Evolutionary conservation across 768 basidiomycete genomes (phyloP).

Genomic region (Suillus occidentalis): DNA sequence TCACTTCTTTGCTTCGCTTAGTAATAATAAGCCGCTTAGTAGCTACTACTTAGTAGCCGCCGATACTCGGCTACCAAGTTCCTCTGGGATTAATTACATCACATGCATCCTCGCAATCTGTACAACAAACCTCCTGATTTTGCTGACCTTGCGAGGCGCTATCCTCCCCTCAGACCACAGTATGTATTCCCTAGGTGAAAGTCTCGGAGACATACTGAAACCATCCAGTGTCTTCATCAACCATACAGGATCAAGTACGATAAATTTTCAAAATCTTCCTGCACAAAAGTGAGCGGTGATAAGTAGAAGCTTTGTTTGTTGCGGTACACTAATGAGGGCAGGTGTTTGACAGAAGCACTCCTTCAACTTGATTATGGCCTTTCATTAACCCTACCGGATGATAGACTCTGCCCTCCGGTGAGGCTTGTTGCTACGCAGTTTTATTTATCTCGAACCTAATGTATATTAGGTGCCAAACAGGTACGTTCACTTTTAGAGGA

Average conservation of each 20-base stretch:
- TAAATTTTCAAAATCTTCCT: constrained; percentile 74
- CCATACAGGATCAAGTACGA: constrained; percentile 37
- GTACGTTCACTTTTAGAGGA: constrained; percentile 30
- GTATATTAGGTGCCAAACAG: constrained; percentile 66
- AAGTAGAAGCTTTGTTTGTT: neutral
- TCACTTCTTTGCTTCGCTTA: neutral
- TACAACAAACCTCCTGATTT: constrained; percentile 61
- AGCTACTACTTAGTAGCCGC: too few species aligned
- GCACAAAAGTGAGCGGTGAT: constrained; percentile 58
- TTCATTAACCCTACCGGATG: constrained; percentile 56
- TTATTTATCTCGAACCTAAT: neutral
- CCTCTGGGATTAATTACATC: neutral
- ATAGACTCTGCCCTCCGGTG: constrained; percentile 88
- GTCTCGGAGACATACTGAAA: neutral
- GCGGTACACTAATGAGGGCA: constrained; percentile 30
- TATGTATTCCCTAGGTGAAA: constrained; percentile 30
- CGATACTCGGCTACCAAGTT: too few species aligned
- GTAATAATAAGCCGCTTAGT: neutral
- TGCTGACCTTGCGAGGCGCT: constrained; percentile 48
- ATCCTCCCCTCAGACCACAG: constrained; percentile 57
- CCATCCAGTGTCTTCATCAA: constrained; percentile 26
- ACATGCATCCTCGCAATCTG: constrained; percentile 51
- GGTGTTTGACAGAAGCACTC: constrained; percentile 78
- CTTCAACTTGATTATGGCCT: constrained; percentile 74
- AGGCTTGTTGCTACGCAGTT: constrained; percentile 19